Conservation (phyloP, 257 asterid genomes). For the Rauvolfia tetraphylla region DNA sequence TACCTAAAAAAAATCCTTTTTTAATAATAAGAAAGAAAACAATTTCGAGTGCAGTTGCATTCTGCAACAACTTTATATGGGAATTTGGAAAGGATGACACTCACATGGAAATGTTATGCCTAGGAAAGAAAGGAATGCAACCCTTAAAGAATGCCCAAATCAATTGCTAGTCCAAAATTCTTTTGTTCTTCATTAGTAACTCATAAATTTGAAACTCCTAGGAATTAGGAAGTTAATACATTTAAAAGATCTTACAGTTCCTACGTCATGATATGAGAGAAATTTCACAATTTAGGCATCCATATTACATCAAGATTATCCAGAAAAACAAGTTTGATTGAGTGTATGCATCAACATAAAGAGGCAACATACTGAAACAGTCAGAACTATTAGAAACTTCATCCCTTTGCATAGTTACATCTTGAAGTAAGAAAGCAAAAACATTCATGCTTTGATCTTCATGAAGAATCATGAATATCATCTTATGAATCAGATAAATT, state of each 20-base stretch:
- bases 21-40: too few relatives aligned
- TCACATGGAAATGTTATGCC: neutral
- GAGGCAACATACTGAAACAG: neutral
- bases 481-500: too few relatives aligned
- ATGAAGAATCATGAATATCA: too few relatives aligned
- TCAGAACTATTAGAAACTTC: neutral
- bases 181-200: neutral
- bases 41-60: neutral
- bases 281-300: neutral
- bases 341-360: neutral
- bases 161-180: neutral
- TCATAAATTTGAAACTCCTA: neutral
- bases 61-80: neutral
- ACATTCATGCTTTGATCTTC: too few relatives aligned
- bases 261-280: neutral
- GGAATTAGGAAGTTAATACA: neutral
- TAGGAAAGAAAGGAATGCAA: neutral
- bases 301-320: neutral
- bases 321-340: neutral
- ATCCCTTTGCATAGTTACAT: too few relatives aligned
- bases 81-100: neutral
- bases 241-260: neutral
- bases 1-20: neutral
- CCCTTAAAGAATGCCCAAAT: neutral
- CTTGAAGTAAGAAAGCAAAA: too few relatives aligned